Base-by-base conservation (phyloP, 768 basidiomycete species). In the Psilocybe cyanescens region DNA sequence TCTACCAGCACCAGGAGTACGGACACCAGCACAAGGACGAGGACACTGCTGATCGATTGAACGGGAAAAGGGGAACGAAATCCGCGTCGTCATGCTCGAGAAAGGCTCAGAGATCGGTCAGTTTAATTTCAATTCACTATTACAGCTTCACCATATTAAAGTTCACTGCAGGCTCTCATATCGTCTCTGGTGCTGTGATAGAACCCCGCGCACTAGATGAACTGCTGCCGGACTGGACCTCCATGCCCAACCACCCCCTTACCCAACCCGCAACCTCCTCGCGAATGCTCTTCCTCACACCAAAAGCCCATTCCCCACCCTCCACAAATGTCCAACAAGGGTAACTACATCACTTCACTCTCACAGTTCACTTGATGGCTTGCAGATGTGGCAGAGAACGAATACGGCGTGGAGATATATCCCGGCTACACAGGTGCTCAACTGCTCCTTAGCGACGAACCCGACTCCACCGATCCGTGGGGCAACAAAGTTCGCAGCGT, bases 381-480 rank as follows among this genome's bases (percentile, higher is more conserved):
- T 1, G 92, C 87, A 2, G 76, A 81, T 57, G 83, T 97, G 31
- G 97, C 97, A 0, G 96, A 98, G 64, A 74, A 79, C 47, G 80
- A 82, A 55, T 81, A 81, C 50, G 97, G 95, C 28, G 94, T 97
- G 30, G 97, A 99, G 73, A 88, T 99, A 28, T 99, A 99, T 72
- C 92, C 97, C 2, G 97, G 97, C 4, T 99, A 98, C 68, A 94
- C 95, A 0, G 97, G 92, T n/a, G 90, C 96, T 0, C 84, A 87
- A 35, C 74, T 97, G 12, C 82, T 98, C 0, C 88, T 91, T 63
- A 82, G 85, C 49, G 80, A 86, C 3, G 84, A 87, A 61, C 53
- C 68, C 8, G 78, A 82, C 56, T 70, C 80, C 5, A 17, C 57
- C 2, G 80, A 81, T 65, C 68, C 76, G 0, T 79, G 76, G 78